Percentiles rank a stretch among this genome's conserved stretches.
These are phyloP conservation scores for Mrakia frigida DNA, from an alignment of 768 basidiomycete genomes.

Conservation along the genomic window DNA sequence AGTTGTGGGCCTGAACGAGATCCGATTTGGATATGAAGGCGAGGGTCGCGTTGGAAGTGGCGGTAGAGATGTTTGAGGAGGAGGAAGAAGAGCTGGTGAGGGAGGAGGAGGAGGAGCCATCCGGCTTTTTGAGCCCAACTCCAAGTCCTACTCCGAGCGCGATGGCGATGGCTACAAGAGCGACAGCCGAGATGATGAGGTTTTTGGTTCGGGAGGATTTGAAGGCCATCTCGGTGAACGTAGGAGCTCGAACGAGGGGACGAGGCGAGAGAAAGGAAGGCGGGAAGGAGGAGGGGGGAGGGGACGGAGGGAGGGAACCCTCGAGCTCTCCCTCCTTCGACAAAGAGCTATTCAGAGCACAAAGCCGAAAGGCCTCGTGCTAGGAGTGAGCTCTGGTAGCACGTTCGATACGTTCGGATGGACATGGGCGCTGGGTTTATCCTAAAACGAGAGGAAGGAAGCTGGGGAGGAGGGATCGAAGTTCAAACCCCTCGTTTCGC, in stretches of 20 bases:
- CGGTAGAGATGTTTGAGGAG: neutral
- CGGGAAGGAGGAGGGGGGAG: neutral
- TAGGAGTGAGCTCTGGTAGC: too few species aligned
- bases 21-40: neutral
- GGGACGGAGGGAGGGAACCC: neutral
- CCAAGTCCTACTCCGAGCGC: slow-evolving; percentile 34
- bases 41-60: neutral
- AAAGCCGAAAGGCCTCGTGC: too few species aligned
- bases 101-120: neutral
- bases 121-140: slow-evolving; percentile 25
- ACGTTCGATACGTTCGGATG: too few species aligned
- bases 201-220: neutral
- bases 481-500: too few species aligned
- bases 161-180: slow-evolving; percentile 30
- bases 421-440: too few species aligned
- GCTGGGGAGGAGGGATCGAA: too few species aligned
- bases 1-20: neutral
- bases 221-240: neutral
- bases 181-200: neutral
- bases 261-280: neutral
- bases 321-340: too few species aligned
- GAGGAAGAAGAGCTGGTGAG: neutral
- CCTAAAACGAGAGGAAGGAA: too few species aligned
- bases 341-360: too few species aligned
- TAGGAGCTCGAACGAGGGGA: neutral